Conservation (phyloP, 2,329 filamentous ascomycete genomes). For the Penicillium sp. region DNA sequence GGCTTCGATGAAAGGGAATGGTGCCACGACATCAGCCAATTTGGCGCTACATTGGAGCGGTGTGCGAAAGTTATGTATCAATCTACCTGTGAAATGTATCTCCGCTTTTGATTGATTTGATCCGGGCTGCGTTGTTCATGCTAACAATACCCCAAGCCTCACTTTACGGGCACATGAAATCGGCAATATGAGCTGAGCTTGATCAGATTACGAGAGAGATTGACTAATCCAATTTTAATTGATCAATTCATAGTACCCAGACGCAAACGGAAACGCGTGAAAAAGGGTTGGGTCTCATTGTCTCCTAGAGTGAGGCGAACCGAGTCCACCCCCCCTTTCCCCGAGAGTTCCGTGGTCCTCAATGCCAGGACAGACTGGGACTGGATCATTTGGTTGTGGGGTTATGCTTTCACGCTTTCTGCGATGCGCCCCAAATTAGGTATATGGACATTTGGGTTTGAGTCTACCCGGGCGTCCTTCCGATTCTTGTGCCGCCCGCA, state of each 20-base stretch:
- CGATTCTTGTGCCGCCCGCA: neutral
- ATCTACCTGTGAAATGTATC: neutral
- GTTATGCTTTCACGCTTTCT: neutral
- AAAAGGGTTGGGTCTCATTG: slow-evolving; percentile 33
- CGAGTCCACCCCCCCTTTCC: slow-evolving; percentile 12
- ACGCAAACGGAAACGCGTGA: neutral
- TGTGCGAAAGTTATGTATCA: slow-evolving; percentile 6
- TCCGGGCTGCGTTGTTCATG: slow-evolving; percentile 5
- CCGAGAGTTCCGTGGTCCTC: slow-evolving; percentile 21
- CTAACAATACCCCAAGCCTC: slow-evolving; percentile 16
- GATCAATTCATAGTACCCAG: neutral
- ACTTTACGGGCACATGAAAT: slow-evolving; percentile 7
- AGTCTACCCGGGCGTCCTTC: neutral
- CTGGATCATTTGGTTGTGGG: neutral
- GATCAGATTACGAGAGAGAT: slow-evolving; percentile 2
- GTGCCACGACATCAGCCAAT: slow-evolving; percentile 38
- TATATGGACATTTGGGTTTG: neutral
- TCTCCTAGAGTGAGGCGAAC: slow-evolving; percentile 36
- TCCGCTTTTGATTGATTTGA: neutral
- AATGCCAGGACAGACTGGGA: slow-evolving; percentile 4
- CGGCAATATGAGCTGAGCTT: neutral
- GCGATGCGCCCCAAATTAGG: neutral
- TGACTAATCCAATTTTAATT: neutral
- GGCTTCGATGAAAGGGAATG: slow-evolving; percentile 19
- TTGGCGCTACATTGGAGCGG: slow-evolving; percentile 24